Evolutionary conservation across 2,329 filamentous ascomycete species (phyloP).

Genomic region (Calycina herbarum): DNA sequence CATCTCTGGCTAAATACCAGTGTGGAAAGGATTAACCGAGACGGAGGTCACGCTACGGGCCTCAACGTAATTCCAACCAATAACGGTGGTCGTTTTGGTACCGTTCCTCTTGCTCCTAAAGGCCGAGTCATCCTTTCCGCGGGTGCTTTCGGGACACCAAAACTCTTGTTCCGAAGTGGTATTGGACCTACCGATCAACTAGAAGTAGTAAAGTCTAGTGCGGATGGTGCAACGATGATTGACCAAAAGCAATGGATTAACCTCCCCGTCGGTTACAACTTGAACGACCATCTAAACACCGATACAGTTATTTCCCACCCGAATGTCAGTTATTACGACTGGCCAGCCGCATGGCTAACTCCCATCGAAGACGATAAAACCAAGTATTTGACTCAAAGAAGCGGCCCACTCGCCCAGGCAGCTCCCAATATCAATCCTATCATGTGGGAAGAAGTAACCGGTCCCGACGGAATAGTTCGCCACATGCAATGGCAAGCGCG

Average conservation of each 20-base stretch:
- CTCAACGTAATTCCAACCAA: conserved; percentile 62
- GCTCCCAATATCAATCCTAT: conserved; percentile 63
- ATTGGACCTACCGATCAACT: conserved; percentile 50
- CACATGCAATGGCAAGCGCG: conserved; percentile 65
- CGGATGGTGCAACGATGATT: conserved; percentile 51
- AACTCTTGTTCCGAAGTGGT: conserved; percentile 62
- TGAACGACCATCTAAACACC: conserved; percentile 58
- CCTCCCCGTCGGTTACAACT: conserved; percentile 56
- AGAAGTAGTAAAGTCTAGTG: conserved; percentile 47
- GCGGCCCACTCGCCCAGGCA: conserved; percentile 61
- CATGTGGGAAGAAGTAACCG: conserved; percentile 57
- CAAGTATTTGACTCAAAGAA: conserved; percentile 47
- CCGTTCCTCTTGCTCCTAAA: conserved; percentile 58
- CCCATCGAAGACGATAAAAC: conserved; percentile 44
- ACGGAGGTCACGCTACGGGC: conserved; percentile 61
- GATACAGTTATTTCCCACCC: conserved; percentile 50
- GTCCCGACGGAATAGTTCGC: conserved; percentile 57
- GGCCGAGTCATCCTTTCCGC: conserved; percentile 69
- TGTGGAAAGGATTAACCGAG: conserved; percentile 63
- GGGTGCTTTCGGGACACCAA: conserved; percentile 62
- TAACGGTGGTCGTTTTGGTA: conserved; percentile 56
- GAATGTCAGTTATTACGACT: conserved; percentile 60
- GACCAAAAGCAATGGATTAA: conserved; percentile 52
- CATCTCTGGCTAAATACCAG: conserved; percentile 64
- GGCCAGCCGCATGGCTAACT: conserved; percentile 56